phyloP scores from a whole-genome alignment of 2,329 filamentous ascomycete species.

The Cryoendolithus antarcticus region DNA sequence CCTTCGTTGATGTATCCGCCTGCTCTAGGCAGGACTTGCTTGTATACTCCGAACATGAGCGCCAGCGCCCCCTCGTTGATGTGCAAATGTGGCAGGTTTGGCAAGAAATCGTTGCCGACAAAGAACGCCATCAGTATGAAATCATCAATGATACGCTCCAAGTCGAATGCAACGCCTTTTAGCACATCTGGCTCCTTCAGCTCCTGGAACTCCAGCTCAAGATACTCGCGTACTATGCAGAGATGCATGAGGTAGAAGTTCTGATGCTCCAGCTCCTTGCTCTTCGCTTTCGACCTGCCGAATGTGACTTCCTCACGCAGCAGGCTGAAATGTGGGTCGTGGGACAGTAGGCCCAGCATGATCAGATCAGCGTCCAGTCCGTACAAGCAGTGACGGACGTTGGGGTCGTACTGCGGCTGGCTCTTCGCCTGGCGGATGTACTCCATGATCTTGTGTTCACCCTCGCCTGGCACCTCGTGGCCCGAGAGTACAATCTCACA shows the following conservation, averaged over 20 bases:
- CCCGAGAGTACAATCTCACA: conserved; percentile 93
- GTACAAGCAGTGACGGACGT: conserved; percentile 92
- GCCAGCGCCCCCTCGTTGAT: conserved; percentile 97
- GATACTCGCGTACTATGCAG: conserved; percentile 92
- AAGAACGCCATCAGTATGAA: conserved; percentile 99
- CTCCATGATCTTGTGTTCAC: conserved; percentile 99
- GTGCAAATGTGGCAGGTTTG: conserved; percentile 87
- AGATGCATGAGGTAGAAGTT: conserved; percentile 97
- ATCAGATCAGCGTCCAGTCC: conserved; percentile 95
- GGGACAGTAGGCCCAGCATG: conserved; percentile 93
- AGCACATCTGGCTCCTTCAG: conserved; percentile 62
- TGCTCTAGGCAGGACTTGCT: conserved; percentile 71
- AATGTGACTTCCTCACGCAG: conserved; percentile 97
- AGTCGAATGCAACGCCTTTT: conserved; percentile 63
- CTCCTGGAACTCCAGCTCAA: conserved; percentile 94
- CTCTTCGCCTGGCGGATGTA: conserved; percentile 97
- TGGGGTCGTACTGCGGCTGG: conserved; percentile 82
- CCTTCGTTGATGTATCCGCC: conserved; percentile 95
- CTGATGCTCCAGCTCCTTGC: conserved; percentile 94
- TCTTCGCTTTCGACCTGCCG: conserved; percentile 76
- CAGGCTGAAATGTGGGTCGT: conserved; percentile 96
- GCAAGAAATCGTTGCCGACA: conserved; percentile 97
- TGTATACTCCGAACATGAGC: conserved; percentile 96
- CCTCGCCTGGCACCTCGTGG: conserved; percentile 94
- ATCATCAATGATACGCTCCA: conserved; percentile 95